Evolutionary conservation across 305 asterid species (phyloP), one percentile per base, ranked within the genome.

Genomic region (Fraxinus sp.): DNA sequence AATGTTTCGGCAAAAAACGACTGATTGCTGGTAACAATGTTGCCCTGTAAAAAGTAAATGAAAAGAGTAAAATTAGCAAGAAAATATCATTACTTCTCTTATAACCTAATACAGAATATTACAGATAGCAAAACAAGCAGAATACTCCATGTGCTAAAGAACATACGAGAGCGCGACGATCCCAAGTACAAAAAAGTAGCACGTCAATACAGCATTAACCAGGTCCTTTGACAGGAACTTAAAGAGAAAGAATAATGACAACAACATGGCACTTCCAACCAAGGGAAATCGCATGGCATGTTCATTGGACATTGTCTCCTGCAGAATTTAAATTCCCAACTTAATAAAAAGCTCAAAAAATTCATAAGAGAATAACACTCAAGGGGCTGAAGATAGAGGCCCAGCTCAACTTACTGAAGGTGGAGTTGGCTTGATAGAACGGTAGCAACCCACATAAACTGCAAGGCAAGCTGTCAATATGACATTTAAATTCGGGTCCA

Each of bases 241-340:
- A 86, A 95, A 95, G 76, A 94, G 98, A 77, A 95, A 89, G 93
- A 95, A 95, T 82, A 95, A 83, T 16, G 99, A 94, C 89, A 94
- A 85, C 88, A 95, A 90, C 99, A 94, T 89, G 0, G 98, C 99
- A 80, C 99, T 95, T 86, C 98, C 99, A 78, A 95, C 92, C 80
- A 94, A 87, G 11, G 98, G 99, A 74, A 94, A 95, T 62, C 98
- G 91, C 99, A 94, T 92, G 74, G 98, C 99, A 84, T 94, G 99
- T 89, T 94, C 98, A 8, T 89, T 93, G 81, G 98, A 95, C 98
- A 95, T 94, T 11, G 97, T 91, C 89, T 95, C 99, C 99, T 95
- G 87, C 83, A 90, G 86, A 79, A 72, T 76, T 16, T 5, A 78
- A 82, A 62, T 62, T 33, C 77, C 88, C 39, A 70, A 68, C 66